phyloP scores from a whole-genome alignment of 2,329 filamentous ascomycete genomes.

The Amauroascus niger region DNA sequence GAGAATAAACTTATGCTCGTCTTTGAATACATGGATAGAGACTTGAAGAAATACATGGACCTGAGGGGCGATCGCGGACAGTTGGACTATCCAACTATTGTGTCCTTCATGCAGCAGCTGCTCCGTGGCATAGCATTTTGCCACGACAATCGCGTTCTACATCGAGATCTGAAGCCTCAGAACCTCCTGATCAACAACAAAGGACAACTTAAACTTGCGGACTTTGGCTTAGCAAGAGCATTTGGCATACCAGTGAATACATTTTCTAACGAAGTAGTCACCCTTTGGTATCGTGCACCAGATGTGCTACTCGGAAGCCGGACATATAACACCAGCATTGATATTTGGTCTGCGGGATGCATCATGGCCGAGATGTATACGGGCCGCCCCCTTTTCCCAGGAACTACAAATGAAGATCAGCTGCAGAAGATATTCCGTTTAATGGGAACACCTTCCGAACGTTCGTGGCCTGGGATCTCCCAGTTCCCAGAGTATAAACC shows the following conservation, averaged over 20 bases:
- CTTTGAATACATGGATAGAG: conserved; percentile 98
- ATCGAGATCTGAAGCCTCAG: conserved; percentile 91
- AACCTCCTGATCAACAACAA: conserved; percentile 92
- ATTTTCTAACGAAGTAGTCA: conserved; percentile 96
- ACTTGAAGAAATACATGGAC: conserved; percentile 98
- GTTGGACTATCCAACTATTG: conserved; percentile 81
- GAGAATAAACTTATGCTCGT: conserved; percentile 99
- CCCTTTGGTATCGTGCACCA: conserved; percentile 92
- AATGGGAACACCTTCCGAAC: conserved; percentile 94
- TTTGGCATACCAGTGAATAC: conserved; percentile 98
- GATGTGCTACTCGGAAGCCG: conserved; percentile 88
- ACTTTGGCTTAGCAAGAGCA: conserved; percentile 86
- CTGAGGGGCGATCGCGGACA: conserved; percentile 79
- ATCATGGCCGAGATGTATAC: conserved; percentile 99
- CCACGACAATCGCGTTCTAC: conserved; percentile 91
- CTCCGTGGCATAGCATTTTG: conserved; percentile 94
- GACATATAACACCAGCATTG: conserved; percentile 99
- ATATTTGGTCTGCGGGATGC: conserved; percentile 97
- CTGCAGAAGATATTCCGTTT: conserved; percentile 94
- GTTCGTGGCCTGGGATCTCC: conserved; percentile 89
- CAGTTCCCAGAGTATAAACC: conserved; percentile 97
- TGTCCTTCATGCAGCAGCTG: conserved; percentile 98
- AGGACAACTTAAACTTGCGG: conserved; percentile 80
- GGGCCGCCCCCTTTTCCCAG: conserved; percentile 86
- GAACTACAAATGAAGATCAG: conserved; percentile 97